Evolutionary conservation across 768 basidiomycete genomes (phyloP), one percentile per base, ranked within the genome.

Genomic region (Cystofilobasidium capitatum): DNA sequence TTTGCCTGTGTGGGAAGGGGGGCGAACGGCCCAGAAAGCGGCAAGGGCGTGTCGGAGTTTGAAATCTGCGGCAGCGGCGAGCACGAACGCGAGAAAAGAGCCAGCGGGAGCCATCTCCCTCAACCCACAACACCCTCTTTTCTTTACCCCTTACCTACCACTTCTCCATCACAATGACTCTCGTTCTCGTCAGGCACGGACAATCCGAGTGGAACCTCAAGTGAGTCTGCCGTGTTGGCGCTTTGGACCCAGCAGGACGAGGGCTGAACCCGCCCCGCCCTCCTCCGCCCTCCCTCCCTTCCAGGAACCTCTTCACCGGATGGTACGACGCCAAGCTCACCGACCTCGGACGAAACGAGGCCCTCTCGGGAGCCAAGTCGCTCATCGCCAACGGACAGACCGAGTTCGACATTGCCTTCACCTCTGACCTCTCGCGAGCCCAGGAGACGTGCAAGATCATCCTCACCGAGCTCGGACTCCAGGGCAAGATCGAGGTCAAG

Each of bases 401-500:
- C 51, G 51, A 55, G 51, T 55, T 55, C 51, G 51, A 55, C 61
- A 65, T 74, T 24, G 73, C 73, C 40, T 74, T 63, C 70, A 71
- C 73, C 29, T 74, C 73, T 31, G 73, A 65, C 65, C 71, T 74
- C 36, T 65, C 66, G 58, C 69, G 73, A 37, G 73, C 73, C 40
- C 72, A 74, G 71, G 42, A 71, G 55, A 74, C 73, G 17, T 69
- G 72, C 59, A 70, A 44, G n/a, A 74, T 74, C 72, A 74, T 74
- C 70, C 71, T 72, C 65, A 71, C 72, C 64, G 73, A 74, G 71
- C 72, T 72, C n/a, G 71, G 66, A 5, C 51, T 55, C 51, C 71
- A 72, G 67, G 62, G 66, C 57, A 71, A 51, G 24, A 66, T 74
- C 39, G 55, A 63, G 62, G 71, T 55, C 24, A 33, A 45, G 66